phyloP scores from a whole-genome alignment of 2,329 filamentous ascomycete species.

The Hypoxylon sp. region DNA sequence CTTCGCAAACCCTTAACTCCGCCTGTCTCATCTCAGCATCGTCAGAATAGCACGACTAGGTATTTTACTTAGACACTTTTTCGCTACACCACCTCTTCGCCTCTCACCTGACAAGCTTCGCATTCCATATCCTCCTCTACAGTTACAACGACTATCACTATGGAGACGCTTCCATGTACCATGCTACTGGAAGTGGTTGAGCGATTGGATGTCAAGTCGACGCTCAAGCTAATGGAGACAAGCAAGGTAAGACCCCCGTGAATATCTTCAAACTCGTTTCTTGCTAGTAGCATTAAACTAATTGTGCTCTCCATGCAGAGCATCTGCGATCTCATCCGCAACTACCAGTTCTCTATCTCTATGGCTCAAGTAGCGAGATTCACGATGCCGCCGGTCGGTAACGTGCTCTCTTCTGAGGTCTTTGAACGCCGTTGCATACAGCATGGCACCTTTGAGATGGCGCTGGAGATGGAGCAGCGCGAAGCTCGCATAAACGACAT shows the following conservation, averaged over 20 bases:
- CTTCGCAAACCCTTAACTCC: neutral
- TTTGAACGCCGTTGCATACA: conserved; percentile 33
- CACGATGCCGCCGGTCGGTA: conserved; percentile 32
- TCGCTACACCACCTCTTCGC: neutral
- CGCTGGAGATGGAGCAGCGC: conserved; percentile 48
- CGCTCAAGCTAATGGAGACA: conserved; percentile 40
- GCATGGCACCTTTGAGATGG: conserved; percentile 40
- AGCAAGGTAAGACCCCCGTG: conserved; percentile 46
- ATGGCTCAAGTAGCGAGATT: conserved; percentile 22
- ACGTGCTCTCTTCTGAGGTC: conserved; percentile 45
- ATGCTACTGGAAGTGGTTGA: conserved; percentile 47
- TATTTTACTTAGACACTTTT: neutral
- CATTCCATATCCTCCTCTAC: neutral
- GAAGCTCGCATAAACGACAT: conserved; percentile 39
- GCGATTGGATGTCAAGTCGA: conserved; percentile 45
- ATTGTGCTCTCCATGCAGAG: conserved; percentile 29
- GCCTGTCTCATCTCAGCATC: neutral
- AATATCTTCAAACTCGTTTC: neutral
- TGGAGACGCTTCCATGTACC: conserved; percentile 38
- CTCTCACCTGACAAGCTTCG: neutral
- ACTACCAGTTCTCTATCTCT: conserved; percentile 45
- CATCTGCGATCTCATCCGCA: conserved; percentile 20
- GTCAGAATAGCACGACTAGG: neutral
- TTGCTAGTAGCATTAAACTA: neutral
- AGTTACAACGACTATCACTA: conserved; percentile 1